phyloP scores from a whole-genome alignment of 2,329 filamentous ascomycete species.

The Phyllosticta paracitricarpa region DNA sequence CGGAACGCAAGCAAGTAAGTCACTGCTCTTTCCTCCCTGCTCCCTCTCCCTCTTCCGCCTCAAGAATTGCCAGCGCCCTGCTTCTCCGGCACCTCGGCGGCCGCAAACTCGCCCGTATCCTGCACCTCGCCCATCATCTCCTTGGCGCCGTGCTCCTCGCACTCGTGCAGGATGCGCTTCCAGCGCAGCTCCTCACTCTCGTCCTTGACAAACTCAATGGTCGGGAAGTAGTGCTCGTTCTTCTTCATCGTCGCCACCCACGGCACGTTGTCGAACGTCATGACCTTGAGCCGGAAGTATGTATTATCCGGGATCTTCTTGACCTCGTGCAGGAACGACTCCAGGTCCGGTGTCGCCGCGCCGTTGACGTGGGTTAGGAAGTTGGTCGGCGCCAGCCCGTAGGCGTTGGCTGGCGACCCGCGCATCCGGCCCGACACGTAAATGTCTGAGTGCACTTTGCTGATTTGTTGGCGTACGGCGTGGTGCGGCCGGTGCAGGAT shows the following conservation, averaged over 20 bases:
- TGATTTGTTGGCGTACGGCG: conserved; percentile 93
- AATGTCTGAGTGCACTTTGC: conserved; percentile 88
- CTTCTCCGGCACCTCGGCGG: conserved; percentile 1
- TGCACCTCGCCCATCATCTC: conserved; percentile 18
- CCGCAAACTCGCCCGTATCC: conserved; percentile 14
- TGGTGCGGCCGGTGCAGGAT: conserved; percentile 90
- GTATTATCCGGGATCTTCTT: conserved; percentile 90
- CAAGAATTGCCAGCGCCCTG: no score
- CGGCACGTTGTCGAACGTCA: conserved; percentile 95
- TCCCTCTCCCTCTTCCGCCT: neutral
- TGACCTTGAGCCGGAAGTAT: conserved; percentile 94
- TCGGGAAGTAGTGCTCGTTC: conserved; percentile 88
- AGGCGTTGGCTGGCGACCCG: conserved; percentile 77
- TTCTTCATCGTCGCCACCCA: conserved; percentile 99
- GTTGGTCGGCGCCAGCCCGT: conserved; percentile 88
- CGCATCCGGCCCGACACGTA: conserved; percentile 77
- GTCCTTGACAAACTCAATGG: conserved; percentile 55
- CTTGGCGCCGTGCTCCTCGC: conserved; percentile 28
- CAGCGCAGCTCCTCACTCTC: conserved; percentile 42
- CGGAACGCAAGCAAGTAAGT: no score
- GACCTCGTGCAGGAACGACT: conserved; percentile 70
- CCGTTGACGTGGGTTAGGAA: conserved; percentile 97
- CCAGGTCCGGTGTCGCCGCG: conserved; percentile 69
- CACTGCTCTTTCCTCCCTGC: neutral
- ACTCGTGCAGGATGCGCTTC: conserved; percentile 47